Conservation (phyloP, 805 yeast species). For the Isabelozyma pseudorhagii region DNA sequence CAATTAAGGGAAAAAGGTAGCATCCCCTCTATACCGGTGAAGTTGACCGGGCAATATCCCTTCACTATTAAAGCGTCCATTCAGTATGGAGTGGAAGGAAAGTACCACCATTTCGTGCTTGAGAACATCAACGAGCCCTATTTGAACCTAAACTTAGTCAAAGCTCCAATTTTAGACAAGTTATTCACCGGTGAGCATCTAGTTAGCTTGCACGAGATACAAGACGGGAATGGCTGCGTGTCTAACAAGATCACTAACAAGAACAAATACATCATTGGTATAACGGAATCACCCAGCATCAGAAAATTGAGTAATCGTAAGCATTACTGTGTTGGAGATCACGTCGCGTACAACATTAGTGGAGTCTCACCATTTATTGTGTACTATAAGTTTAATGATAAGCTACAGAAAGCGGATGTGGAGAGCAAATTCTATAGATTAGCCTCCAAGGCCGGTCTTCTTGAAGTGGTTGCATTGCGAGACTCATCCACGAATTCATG, state of each 20-base stretch:
- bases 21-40: constrained; percentile 47
- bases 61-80: constrained; percentile 56
- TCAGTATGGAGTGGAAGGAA: constrained; percentile 58
- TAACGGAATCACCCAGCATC: constrained; percentile 77
- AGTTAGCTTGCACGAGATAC: constrained; percentile 53
- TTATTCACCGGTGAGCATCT: constrained; percentile 70
- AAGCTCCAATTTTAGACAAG: constrained; percentile 46
- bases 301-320: constrained; percentile 20
- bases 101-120: constrained; percentile 44
- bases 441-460: constrained; percentile 79
- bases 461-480: constrained; percentile 62
- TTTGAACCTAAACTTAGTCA: constrained; percentile 11
- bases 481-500: constrained; percentile 77
- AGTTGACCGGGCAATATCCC: constrained; percentile 60
- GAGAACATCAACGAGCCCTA: constrained; percentile 35
- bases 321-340: constrained; percentile 91
- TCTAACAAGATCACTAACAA: constrained; percentile 36
- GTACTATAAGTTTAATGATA: constrained; percentile 68
- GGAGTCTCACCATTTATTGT: constrained; percentile 82
- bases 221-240: constrained; percentile 70
- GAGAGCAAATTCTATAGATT: constrained; percentile 52
- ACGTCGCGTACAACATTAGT: constrained; percentile 66
- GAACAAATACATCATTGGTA: constrained; percentile 50
- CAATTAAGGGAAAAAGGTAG: constrained; percentile 17
- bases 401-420: constrained; percentile 54